Evolutionary conservation across 2,329 filamentous ascomycete genomes (phyloP).

Genomic region (Verticillium isaacii): DNA sequence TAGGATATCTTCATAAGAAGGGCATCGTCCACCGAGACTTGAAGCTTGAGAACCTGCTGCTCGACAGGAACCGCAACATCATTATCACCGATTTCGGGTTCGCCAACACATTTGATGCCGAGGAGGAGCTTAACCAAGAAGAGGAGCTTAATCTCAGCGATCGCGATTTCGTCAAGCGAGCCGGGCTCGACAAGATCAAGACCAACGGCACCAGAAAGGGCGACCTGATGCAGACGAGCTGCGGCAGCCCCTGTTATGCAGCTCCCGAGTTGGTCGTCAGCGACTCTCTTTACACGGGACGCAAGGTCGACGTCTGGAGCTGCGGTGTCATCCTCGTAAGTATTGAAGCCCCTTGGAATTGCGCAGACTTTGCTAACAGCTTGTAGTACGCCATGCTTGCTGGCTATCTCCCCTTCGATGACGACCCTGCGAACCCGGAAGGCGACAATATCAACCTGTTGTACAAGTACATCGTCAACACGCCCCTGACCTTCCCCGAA

Average conservation of each 20-base stretch:
- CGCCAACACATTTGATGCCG: slow-evolving; percentile 91
- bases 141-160: slow-evolving; percentile 84
- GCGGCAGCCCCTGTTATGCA: slow-evolving; percentile 95
- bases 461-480: slow-evolving; percentile 99
- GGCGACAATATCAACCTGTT: slow-evolving; percentile 98
- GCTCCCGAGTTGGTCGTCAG: slow-evolving; percentile 96
- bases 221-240: slow-evolving; percentile 98
- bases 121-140: slow-evolving; percentile 83
- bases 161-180: slow-evolving; percentile 80
- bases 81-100: slow-evolving; percentile 99
- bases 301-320: slow-evolving; percentile 99
- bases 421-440: slow-evolving; percentile 96
- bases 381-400: slow-evolving; percentile 96
- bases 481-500: slow-evolving; percentile 94
- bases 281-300: slow-evolving; percentile 92
- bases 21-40: slow-evolving; percentile 96
- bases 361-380: slow-evolving; percentile 6
- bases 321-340: slow-evolving; percentile 96
- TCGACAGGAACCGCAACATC: slow-evolving; percentile 96
- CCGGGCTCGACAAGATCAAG: slow-evolving; percentile 77
- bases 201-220: slow-evolving; percentile 74
- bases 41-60: slow-evolving; percentile 90
- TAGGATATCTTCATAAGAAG: slow-evolving; percentile 97
- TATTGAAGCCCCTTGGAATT: slow-evolving; percentile 14
- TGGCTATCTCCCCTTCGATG: slow-evolving; percentile 94